phyloP scores from a whole-genome alignment of 176 grass and related monocot genomes.

The Canna indica region DNA sequence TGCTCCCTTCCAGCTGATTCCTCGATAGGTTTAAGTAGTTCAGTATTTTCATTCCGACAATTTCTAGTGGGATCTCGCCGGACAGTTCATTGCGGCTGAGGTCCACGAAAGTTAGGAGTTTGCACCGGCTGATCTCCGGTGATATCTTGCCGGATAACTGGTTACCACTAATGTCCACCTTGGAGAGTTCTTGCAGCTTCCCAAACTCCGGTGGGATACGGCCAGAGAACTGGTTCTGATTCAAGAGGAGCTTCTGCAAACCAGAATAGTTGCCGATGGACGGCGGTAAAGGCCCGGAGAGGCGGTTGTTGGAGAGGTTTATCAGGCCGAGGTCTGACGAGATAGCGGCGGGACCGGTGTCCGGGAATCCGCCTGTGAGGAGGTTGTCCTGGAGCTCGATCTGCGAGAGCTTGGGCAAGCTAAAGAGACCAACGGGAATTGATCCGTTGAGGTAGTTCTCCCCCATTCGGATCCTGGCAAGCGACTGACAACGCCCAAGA shows the following conservation, averaged over 20 bases:
- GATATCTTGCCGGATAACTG: constrained; percentile 38
- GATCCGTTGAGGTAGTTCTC: constrained; percentile 80
- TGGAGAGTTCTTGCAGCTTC: constrained; percentile 61
- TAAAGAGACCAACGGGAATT: constrained; percentile 53
- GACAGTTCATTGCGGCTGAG: constrained; percentile 55
- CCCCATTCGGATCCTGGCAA: constrained; percentile 59
- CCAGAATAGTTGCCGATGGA: constrained; percentile 53
- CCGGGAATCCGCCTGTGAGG: constrained; percentile 45
- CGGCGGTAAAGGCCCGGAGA: constrained; percentile 43
- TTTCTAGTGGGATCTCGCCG: constrained; percentile 44
- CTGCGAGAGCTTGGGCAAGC: constrained; percentile 63
- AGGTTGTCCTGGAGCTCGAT: constrained; percentile 87
- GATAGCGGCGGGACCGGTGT: constrained; percentile 26
- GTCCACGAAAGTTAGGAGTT: constrained; percentile 62
- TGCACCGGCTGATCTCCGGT: constrained; percentile 48
- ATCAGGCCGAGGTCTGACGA: constrained; percentile 52
- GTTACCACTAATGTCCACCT: constrained; percentile 56
- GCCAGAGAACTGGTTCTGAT: constrained; percentile 48
- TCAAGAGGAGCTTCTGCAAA: constrained; percentile 68
- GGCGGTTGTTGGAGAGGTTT: constrained; percentile 57
- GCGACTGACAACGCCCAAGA: constrained; percentile 42
- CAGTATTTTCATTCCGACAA: constrained; percentile 49
- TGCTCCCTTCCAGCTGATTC: constrained; percentile 50
- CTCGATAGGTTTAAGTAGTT: constrained; percentile 84
- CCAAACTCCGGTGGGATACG: constrained; percentile 45